Base-by-base conservation (phyloP, 1,284 basidiomycete genomes). In the Melanopsichium pennsylvanicum region DNA sequence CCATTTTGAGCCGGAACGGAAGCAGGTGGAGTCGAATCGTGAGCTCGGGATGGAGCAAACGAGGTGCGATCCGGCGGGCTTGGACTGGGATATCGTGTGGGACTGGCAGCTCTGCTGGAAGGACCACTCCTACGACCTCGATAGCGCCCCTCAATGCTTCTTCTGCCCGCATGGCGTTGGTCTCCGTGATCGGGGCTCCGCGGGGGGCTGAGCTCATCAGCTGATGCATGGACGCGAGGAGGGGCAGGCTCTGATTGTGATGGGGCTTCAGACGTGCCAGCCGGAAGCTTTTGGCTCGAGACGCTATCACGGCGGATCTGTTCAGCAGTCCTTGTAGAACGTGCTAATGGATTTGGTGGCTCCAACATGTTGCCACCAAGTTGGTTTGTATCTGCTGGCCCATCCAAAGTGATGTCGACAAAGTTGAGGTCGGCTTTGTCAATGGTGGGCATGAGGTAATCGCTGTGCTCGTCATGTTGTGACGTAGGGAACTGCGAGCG, bases 351-450 rank as follows among this genome's bases (percentile, higher is more conserved):
- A 40, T 51, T 26, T 8, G 16, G 25, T 15, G 57, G 35, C 9
- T 44, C 55, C 2, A 44, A 19, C 2, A 23, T 26, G 18, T 33
- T 34, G 21, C 18, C 26, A 23, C 19, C n/a, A 19, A 12, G 15
- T 1, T 25, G 13, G 5, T n/a, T 15, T 10, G 38, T 15, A 10
- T 40, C 46, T 12, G 37, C 33, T 3, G 66, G 41, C 1, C 42
- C 35, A 12, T 61, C 61, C 22, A 68, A 33, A 11, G 43, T 45
- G 39, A 72, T 59, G 41, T 70, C 70, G 32, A 69, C 61, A 56
- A 68, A 72, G 40, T 57, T 59, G 43, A 64, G 62, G 21, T 58
- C 60, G 6, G 62, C 54, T 33, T 50, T 48, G 51, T 68, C 59
- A 4, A 54, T 31, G 10, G 27, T 15, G 10, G 52, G 35, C 16